Evolutionary conservation across 2,329 filamentous ascomycete genomes (phyloP), one percentile per base, ranked within the genome.

Genomic region (Neobulgaria alba): DNA sequence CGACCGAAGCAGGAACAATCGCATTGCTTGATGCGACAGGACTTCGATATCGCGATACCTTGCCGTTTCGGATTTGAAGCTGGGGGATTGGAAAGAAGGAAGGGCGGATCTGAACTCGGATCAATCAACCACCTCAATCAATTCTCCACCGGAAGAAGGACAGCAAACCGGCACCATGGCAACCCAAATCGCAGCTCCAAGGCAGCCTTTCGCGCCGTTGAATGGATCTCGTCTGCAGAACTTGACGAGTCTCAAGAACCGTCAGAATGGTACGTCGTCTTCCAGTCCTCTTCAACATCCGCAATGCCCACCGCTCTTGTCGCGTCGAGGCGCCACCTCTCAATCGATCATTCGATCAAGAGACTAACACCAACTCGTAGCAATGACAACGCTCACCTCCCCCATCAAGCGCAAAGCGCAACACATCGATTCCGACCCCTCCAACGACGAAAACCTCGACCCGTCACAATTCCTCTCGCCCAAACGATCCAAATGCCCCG

Each of bases 151-250:
- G 21, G 12, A 33, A 37, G 26, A 12, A 20, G 26, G 9, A 34
- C 29, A 20, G 26, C 38, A n/a, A 39, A 45, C 33, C 29, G 29
- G 23, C 10, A 39, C 41, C 44, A 56, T 54, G 52, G 47, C 55
- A 36, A 57, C 54, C 30, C 46, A 51, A 40, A 51, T 56, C 50
- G 53, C 52, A 50, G 44, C 50, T 34, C 26, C 54, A 16, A 51
- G 84, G 57, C 82, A 86, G 64, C 84, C 84, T 4, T 88, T 89
- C 61, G 84, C 79, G 58, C 80, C 80, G 36, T 69, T 89, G 40
- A 77, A 85, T 58, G 72, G 71, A 53, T 67, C 78, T 42, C 77
- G 85, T 52, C 69, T 89, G 18, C 81, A 86, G 61, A 77, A 69
- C 49, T 67, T 90, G 54, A 80, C 79, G 18, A 86, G 78, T 63